A percentile compares a stretch with the other conserved stretches of the same genome.
Conservation (phyloP, 345 rosid species). For the Jatropha curcas region DNA sequence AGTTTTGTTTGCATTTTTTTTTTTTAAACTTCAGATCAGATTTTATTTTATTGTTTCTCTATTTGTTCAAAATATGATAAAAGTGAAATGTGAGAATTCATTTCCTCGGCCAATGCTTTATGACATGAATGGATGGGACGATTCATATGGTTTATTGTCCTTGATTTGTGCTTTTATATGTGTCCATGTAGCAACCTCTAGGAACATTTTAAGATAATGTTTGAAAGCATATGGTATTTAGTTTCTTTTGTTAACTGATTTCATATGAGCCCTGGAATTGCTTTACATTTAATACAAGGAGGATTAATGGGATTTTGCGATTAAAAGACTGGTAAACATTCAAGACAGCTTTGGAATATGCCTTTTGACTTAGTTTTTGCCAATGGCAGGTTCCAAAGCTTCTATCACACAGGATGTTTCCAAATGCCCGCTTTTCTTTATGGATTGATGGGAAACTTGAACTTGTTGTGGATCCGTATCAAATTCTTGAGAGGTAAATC, state of each 20-base stretch:
- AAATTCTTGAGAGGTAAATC: slow-evolving; percentile 88
- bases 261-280: slow-evolving; percentile 2
- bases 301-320: neutral
- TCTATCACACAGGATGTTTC: slow-evolving; percentile 81
- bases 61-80: neutral
- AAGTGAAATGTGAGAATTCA: neutral
- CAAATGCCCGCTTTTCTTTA: slow-evolving; percentile 84
- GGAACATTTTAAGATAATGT: neutral
- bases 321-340: neutral
- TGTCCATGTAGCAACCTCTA: neutral
- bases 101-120: neutral
- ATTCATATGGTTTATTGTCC: neutral
- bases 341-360: slow-evolving; percentile 7
- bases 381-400: slow-evolving; percentile 72
- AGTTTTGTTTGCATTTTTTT: neutral
- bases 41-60: slow-evolving; percentile 2
- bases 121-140: neutral
- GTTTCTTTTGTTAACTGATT: neutral
- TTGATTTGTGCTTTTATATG: neutral
- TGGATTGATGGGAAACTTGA: slow-evolving; percentile 99
- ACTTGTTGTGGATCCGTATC: slow-evolving; percentile 91
- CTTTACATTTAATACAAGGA: neutral
- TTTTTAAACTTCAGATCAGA: neutral
- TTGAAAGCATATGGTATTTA: neutral
- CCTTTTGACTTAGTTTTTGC: slow-evolving; percentile 24